Percentiles rank a stretch among this genome's conserved stretches.
Conservation (phyloP, 495 filamentous ascomycete species). For the Mycothermus thermophilus region DNA sequence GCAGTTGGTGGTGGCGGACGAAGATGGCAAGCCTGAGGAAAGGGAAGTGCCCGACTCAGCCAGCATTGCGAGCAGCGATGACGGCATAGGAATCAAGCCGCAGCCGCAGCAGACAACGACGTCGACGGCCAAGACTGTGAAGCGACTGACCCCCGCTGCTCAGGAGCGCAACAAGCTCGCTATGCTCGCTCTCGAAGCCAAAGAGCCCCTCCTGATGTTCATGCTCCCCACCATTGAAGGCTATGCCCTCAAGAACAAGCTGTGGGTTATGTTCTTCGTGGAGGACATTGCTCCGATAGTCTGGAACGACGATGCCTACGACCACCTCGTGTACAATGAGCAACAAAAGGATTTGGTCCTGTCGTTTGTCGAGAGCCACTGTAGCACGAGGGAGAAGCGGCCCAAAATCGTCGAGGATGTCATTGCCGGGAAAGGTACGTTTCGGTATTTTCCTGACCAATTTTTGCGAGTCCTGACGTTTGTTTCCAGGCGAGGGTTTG, state of each 20-base stretch:
- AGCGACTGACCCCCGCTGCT: constrained; percentile 12
- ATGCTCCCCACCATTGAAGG: constrained; percentile 25
- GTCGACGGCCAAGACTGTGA: not conserved
- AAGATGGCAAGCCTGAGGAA: not conserved
- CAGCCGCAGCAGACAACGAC: not conserved
- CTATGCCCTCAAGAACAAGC: constrained; percentile 27
- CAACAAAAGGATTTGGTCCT: constrained; percentile 28
- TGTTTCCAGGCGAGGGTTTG: constrained; percentile 17
- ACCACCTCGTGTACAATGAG: constrained; percentile 25
- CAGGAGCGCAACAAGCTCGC: constrained; percentile 18
- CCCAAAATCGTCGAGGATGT: constrained; percentile 10
- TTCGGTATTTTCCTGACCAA: no score
- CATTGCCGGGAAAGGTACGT: constrained; percentile 13
- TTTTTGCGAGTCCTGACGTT: no score
- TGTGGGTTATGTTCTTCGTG: constrained; percentile 25
- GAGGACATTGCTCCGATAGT: constrained; percentile 20
- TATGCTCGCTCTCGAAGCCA: constrained; percentile 10
- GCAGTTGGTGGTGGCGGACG: constrained; percentile 4
- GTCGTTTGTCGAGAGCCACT: constrained; percentile 28
- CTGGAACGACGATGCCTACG: constrained; percentile 27
- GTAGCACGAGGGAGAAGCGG: constrained; percentile 1
- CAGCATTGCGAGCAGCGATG: not conserved
- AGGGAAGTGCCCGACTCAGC: not conserved
- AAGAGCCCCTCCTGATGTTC: constrained; percentile 20
- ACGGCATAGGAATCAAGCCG: not conserved